Base-by-base conservation (phyloP, 768 basidiomycete genomes). In the Auricularia sp. region DNA sequence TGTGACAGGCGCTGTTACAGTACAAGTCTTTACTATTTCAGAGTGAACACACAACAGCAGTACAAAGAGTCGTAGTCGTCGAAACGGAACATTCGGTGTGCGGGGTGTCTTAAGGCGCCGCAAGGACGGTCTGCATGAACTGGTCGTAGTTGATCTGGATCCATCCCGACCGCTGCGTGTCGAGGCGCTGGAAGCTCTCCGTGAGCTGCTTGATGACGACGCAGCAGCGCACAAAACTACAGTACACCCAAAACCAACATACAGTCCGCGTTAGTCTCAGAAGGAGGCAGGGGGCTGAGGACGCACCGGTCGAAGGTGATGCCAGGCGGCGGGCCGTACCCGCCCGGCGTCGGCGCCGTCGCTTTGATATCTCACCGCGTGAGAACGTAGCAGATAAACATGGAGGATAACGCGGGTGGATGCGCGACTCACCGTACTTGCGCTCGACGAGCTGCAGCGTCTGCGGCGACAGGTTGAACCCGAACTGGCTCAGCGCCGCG, bases 151-250 rank as follows among this genome's bases (percentile, higher is more conserved):
- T 84, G 68, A 90, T 83, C 76, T 86, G 84, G 67, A 89, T 77
- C 84, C 85, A 88, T n/a, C 87, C 70, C 77, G 83, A 80, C 3
- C 80, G 73, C 68, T 92, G 82, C 36, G 80, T 78, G 67, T 92
- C 90, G 61, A 87, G 78, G 58, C 78, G 73, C 64, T 79, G 79
- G 79, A 91, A 91, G 39, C 83, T 74, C 75, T 92, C 90, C 43
- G 81, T 84, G 68, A 90, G 78, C 72, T 90, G 87, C 77, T 88
- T 90, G 66, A 91, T 81, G 11, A 85, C 87, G 65, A 93, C 91
- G 69, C 91, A 93, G 29, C 88, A 89, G 64, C 91, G 84, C 33
- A 93, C 87, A 77, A 93, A 93, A 67, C 47, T 51, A 18, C 39
- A 39, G 29, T 29, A 2, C 29, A 29, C 29, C 29, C 29, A 29